phyloP scores from a whole-genome alignment of 1,284 basidiomycete genomes.

The Trametes sp. region DNA sequence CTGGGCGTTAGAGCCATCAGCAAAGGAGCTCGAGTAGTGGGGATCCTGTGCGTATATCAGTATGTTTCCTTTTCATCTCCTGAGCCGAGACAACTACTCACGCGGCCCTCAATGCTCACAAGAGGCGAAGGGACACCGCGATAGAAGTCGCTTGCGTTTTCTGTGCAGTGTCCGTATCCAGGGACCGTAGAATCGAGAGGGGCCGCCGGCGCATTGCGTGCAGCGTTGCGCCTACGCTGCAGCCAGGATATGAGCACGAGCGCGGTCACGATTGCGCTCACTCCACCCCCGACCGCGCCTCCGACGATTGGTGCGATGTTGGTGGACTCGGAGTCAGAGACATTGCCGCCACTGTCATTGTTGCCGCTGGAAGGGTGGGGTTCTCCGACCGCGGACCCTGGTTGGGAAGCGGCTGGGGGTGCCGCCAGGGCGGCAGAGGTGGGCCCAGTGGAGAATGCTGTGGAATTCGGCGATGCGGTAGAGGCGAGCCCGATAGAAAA shows the following conservation, averaged over 20 bases:
- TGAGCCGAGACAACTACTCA: constrained; percentile 1
- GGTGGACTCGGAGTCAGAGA: constrained; percentile 13
- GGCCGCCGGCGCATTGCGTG: constrained; percentile 9
- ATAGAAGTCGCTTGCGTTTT: constrained; percentile 10
- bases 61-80: not conserved
- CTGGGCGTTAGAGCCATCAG: constrained; percentile 2
- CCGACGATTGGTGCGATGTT: constrained; percentile 24
- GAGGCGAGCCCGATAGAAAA: not conserved
- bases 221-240: constrained; percentile 17
- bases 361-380: not conserved
- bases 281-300: constrained; percentile 22
- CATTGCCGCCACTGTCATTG: not conserved
- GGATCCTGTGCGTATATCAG: constrained; percentile 16
- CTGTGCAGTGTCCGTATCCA: constrained; percentile 13
- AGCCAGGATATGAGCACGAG: constrained; percentile 23
- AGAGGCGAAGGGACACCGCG: constrained; percentile 7
- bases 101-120: constrained; percentile 18
- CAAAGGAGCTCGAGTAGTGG: constrained; percentile 30
- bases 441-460: constrained; percentile 1
- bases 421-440: not conserved
- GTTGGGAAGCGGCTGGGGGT: too few relatives aligned
- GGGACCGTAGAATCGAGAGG: constrained; percentile 18
- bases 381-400: not conserved
- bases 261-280: constrained; percentile 15
- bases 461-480: not conserved